These are phyloP conservation scores for Cladosporium sp. DNA, from an alignment of 2,329 filamentous ascomycete species.

Conservation along the genomic window DNA sequence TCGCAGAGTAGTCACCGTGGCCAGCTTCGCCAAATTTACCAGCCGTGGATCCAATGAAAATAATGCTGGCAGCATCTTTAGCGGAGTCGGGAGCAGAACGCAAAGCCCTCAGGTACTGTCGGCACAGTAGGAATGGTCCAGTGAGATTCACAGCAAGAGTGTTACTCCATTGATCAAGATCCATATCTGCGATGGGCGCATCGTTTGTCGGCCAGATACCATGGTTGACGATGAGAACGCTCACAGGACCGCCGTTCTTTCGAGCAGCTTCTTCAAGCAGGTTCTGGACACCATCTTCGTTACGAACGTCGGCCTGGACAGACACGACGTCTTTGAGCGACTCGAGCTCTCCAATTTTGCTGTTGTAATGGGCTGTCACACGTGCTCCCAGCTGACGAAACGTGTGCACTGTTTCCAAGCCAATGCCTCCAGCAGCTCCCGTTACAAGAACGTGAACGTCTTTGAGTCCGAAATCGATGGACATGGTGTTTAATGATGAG, in stretches of 20 bases:
- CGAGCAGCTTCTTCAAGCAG: conserved; percentile 29
- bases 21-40: conserved; percentile 31
- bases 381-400: conserved; percentile 33
- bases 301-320: conserved; percentile 32
- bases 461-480: conserved; percentile 28
- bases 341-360: conserved; percentile 31
- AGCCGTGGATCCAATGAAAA: conserved; percentile 32
- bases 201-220: conserved; percentile 27
- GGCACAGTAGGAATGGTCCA: conserved; percentile 28
- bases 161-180: conserved; percentile 26
- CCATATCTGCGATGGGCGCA: conserved; percentile 26
- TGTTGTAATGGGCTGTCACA: conserved; percentile 38
- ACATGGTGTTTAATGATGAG: conserved; percentile 17
- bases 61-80: conserved; percentile 25
- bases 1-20: conserved; percentile 28
- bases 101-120: conserved; percentile 22
- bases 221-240: conserved; percentile 40
- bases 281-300: conserved; percentile 27
- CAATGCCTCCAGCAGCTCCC: conserved; percentile 30
- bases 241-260: conserved; percentile 33
- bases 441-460: conserved; percentile 34
- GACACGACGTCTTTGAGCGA: conserved; percentile 21
- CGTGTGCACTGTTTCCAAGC: conserved; percentile 25
- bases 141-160: conserved; percentile 28
- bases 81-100: conserved; percentile 16